Conservation (phyloP, 768 basidiomycete genomes). For the Lactifluus piperatus region DNA sequence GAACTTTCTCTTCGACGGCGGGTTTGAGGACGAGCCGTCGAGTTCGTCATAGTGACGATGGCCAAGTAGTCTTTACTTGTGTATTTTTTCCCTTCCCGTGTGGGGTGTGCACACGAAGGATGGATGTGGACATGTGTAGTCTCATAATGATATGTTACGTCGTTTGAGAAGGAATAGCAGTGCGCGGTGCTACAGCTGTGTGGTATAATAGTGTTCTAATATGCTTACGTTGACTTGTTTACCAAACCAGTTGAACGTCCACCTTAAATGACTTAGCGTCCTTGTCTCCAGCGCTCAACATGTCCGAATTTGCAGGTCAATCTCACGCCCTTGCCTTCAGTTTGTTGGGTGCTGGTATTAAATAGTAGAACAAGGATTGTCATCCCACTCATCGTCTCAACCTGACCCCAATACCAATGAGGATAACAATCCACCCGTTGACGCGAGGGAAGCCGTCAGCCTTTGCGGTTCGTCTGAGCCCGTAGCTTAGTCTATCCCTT, state of each 20-base stretch:
- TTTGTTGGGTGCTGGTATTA: background rate
- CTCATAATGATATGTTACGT: conserved; percentile 4
- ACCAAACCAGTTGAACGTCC: too few species aligned
- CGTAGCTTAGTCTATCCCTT: background rate
- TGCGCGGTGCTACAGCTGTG: background rate
- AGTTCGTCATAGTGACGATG: background rate
- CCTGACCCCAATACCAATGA: conserved; percentile 43
- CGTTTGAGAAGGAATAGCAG: background rate
- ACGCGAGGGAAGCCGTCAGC: conserved; percentile 67
- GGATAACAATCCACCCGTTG: conserved; percentile 90
- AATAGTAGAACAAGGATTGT: background rate
- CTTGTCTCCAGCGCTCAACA: background rate
- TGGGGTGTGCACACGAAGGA: background rate
- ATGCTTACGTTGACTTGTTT: background rate
- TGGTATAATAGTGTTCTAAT: background rate
- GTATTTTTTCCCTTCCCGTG: conserved; percentile 2
- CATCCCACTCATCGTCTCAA: background rate
- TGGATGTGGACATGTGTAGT: conserved; percentile 3
- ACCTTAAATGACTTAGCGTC: too few species aligned
- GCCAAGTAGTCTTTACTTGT: background rate
- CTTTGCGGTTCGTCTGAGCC: conserved; percentile 49
- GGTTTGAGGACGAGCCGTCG: conserved; percentile 39
- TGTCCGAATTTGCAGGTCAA: background rate
- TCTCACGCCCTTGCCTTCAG: background rate
- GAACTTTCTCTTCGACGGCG: conserved; percentile 79